Evolutionary conservation across 306 rosid species (phyloP).

Genomic region (Spatholobus suberectus): DNA sequence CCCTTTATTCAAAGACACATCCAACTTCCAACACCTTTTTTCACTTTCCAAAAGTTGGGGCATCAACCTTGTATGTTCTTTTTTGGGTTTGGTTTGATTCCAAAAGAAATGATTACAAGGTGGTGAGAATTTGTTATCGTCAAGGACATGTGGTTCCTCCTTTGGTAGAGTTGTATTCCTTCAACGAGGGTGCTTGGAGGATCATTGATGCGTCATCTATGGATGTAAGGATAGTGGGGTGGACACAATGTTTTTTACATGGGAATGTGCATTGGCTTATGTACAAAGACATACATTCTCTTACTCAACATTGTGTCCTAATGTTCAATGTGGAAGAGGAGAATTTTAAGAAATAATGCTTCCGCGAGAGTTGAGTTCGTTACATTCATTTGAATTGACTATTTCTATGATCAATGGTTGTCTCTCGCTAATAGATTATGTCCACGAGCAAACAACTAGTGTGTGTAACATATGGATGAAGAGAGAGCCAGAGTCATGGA

Average conservation of each 20-base stretch:
- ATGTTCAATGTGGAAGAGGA: not conserved
- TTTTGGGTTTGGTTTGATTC: not conserved
- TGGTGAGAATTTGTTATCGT: not conserved
- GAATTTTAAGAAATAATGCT: not conserved
- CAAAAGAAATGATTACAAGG: not conserved
- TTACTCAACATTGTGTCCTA: not conserved
- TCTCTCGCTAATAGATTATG: not conserved
- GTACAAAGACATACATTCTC: not conserved
- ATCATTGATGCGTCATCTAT: not conserved
- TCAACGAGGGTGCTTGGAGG: not conserved
- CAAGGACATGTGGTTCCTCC: not conserved
- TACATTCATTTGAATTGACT: not conserved
- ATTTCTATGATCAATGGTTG: not conserved
- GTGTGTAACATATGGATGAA: not conserved
- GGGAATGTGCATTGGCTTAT: not conserved
- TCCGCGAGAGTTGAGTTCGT: not conserved
- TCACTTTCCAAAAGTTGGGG: too few species aligned
- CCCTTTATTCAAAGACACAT: not conserved
- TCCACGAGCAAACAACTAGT: too few species aligned
- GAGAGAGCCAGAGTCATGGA: too few species aligned
- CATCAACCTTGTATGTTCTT: not conserved
- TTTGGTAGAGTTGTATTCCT: not conserved
- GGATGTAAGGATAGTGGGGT: not conserved
- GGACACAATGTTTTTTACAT: not conserved
- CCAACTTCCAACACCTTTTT: not conserved